A percentile compares a stretch with the other conserved stretches of the same genome.
These are phyloP conservation scores for Lactarius sanguifluus DNA, from an alignment of 768 basidiomycete species.

Conservation along the genomic window DNA sequence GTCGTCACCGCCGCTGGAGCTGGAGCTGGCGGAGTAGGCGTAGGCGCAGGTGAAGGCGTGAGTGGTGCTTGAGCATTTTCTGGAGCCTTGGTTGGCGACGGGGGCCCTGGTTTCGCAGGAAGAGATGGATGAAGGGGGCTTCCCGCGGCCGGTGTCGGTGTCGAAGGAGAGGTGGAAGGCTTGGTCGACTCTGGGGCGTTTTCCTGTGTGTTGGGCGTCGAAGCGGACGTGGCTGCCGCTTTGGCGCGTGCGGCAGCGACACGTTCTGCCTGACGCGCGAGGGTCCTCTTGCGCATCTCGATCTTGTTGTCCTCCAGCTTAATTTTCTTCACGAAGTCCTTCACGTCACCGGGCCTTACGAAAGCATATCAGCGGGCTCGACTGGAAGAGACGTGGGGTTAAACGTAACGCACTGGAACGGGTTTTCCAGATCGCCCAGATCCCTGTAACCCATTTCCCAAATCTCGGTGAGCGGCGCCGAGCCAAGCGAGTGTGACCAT, in stretches of 20 bases:
- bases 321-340: constrained; percentile 70
- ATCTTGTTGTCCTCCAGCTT: constrained; percentile 66
- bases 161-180: constrained; percentile 21
- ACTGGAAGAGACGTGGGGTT: background rate
- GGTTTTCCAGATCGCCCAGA: constrained; percentile 58
- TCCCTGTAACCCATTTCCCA: constrained; percentile 81
- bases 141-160: constrained; percentile 32
- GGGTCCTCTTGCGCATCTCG: constrained; percentile 46
- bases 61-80: constrained; percentile 37
- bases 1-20: constrained; percentile 9
- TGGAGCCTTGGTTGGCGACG: constrained; percentile 34
- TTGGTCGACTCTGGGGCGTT: constrained; percentile 5
- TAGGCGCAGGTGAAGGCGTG: constrained; percentile 15
- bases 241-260: constrained; percentile 46
- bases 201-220: constrained; percentile 33
- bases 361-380: constrained; percentile 13
- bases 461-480: constrained; percentile 70
- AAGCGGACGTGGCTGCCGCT: constrained; percentile 34
- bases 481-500: constrained; percentile 67
- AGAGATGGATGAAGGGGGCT: constrained; percentile 30
- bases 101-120: constrained; percentile 64
- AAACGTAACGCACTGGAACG: constrained; percentile 55
- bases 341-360: constrained; percentile 66
- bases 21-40: constrained; percentile 1
- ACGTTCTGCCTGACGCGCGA: constrained; percentile 41